Evolutionary conservation across 352 stramenopile species (phyloP), one percentile per base, ranked within the genome.

Genomic region (Pilasporangium apinafurcum): DNA sequence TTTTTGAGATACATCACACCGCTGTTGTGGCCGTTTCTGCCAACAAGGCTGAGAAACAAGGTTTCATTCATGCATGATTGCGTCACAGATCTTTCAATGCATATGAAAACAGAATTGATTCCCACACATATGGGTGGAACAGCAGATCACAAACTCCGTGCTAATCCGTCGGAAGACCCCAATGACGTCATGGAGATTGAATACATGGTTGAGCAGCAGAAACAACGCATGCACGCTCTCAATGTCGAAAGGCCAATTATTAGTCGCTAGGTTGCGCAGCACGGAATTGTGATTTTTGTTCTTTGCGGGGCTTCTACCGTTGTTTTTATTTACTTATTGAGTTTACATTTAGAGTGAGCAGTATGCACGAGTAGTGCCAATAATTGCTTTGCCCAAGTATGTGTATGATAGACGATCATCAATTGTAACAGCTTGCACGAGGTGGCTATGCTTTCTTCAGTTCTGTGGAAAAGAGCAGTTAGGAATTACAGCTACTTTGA

Each of bases 41-140:
- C 73, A 5, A 39, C 58, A 31, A 65, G 73, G 1, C 37, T 86
- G 44, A 62, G 65, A 10, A 42, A 59, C 39, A 86, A 86, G 28
- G 55, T 81, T n/a, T 65, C 60, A 17, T 79, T 86, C 38, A 81
- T 86, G 65, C 62, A 63, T 24, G 57, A 79, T 29, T 76, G 66
- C 33, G 60, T 61, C 16, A 65, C 48, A 6, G 73, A 83, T 17
- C 39, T 85, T 31, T 60, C 67, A 14, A 77, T 77, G 56, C 63
- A 82, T 48, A 82, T 86, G 69, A 54, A 62, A 36, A 55, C 63
- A 9, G 58, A 81, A 21, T 38, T 82, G 18, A 74, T 86, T 22
- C 72, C 72, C 10, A 50, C 55, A 41, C 67, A 81, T 40, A 62
- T 86, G 48, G 72, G 72, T 20, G 69, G 72, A 21, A 40, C 34